A percentile compares a stretch with the other conserved stretches of the same genome.
These are phyloP conservation scores for Diaporthe citri DNA, from an alignment of 2,329 filamentous ascomycete genomes.

Conservation along the genomic window DNA sequence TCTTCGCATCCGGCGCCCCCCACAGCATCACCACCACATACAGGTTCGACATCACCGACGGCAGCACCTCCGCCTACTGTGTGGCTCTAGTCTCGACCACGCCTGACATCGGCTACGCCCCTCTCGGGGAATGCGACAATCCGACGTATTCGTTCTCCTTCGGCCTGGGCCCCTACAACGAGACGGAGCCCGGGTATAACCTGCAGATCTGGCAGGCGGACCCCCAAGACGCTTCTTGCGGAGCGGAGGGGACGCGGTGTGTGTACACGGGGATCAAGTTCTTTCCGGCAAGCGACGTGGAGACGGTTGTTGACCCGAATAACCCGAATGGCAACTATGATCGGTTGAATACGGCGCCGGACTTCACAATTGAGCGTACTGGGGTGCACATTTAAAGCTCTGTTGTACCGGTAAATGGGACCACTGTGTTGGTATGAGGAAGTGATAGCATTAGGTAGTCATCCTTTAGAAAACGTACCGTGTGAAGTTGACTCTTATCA, in stretches of 20 bases:
- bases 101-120: neutral
- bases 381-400: neutral
- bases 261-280: neutral
- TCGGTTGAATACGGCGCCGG: neutral
- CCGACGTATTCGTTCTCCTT: neutral
- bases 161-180: neutral
- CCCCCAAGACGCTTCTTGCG: neutral
- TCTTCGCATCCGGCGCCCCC: neutral
- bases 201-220: neutral
- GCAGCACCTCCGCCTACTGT: neutral
- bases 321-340: conserved; percentile 8
- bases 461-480: neutral
- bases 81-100: neutral
- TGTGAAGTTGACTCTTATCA: neutral
- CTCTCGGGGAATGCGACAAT: neutral
- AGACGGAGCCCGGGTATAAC: neutral
- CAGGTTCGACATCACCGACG: neutral
- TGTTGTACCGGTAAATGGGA: neutral
- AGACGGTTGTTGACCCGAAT: neutral
- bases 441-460: neutral
- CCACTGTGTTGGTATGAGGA: neutral
- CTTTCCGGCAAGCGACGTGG: neutral
- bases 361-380: neutral
- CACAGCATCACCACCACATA: neutral
- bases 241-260: neutral